Evolutionary conservation across 345 rosid species (phyloP).

Genomic region (Moringa oleifera): DNA sequence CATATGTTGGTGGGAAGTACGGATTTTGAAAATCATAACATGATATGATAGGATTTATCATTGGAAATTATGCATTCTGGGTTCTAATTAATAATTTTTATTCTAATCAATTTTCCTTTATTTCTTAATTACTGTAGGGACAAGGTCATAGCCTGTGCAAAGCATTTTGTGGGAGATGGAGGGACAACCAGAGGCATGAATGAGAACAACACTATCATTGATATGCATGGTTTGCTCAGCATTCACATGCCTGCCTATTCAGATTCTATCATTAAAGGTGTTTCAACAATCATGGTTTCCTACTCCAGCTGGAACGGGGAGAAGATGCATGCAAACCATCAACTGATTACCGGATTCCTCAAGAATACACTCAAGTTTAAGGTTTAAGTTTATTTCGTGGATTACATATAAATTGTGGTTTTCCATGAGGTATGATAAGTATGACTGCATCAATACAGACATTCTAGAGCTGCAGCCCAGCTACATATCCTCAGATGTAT

Average conservation of each 20-base stretch:
- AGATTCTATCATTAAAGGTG: constrained; percentile 73
- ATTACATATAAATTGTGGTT: not conserved
- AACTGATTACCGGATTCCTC: constrained; percentile 71
- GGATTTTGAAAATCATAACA: constrained; percentile 12
- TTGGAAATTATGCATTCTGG: constrained; percentile 8
- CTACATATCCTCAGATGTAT: too few species aligned
- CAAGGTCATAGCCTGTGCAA: constrained; percentile 91
- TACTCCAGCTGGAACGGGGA: constrained; percentile 95
- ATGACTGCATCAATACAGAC: too few species aligned
- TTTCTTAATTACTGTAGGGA: constrained; percentile 40
- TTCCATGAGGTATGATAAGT: too few species aligned
- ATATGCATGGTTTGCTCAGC: constrained; percentile 65
- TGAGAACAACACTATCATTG: constrained; percentile 69
- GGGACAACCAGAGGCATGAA: constrained; percentile 86
- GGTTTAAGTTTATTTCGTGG: constrained; percentile 29
- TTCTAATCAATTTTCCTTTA: not conserved
- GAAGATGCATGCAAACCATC: constrained; percentile 87
- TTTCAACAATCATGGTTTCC: constrained; percentile 89
- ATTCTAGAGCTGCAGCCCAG: too few species aligned
- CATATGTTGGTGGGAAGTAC: constrained; percentile 89
- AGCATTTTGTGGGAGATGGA: constrained; percentile 98
- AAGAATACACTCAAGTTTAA: constrained; percentile 74
- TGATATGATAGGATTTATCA: not conserved
- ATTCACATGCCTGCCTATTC: constrained; percentile 82
- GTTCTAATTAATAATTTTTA: not conserved